phyloP scores from a whole-genome alignment of 441 rosid genomes.

The Codiaeum variegatum region DNA sequence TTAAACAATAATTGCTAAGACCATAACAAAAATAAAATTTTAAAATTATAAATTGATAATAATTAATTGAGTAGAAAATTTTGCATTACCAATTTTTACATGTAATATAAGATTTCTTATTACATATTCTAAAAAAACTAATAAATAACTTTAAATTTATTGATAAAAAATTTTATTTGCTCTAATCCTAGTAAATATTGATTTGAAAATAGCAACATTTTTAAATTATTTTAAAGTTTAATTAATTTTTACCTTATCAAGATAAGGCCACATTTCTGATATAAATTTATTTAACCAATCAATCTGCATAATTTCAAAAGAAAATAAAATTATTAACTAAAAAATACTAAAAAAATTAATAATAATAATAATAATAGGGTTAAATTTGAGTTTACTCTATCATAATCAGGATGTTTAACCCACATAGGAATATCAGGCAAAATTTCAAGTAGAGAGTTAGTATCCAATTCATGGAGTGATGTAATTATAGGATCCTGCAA shows the following conservation, averaged over 20 bases:
- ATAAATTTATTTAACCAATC: slow-evolving; percentile 61
- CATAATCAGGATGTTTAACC: slow-evolving; percentile 63
- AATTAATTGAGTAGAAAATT: no score
- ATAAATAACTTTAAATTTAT: no score
- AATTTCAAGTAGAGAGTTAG: slow-evolving; percentile 38
- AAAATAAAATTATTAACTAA: no score
- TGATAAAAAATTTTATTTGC: no score
- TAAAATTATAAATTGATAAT: no score
- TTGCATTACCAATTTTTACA: no score
- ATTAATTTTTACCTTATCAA: slow-evolving; percentile 40
- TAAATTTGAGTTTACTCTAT: slow-evolving; percentile 29
- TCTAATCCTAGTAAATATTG: no score
- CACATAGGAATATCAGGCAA: slow-evolving; percentile 56
- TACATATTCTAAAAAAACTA: no score
- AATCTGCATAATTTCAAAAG: slow-evolving; percentile 42
- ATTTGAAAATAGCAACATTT: slow-evolving; percentile 54
- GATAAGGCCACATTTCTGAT: slow-evolving; percentile 54
- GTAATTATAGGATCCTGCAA: slow-evolving; percentile 45
- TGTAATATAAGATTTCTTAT: no score
- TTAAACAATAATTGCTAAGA: no score
- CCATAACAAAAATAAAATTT: no score
- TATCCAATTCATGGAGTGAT: slow-evolving; percentile 43
- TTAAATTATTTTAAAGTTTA: neutral
- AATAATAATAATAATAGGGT: neutral
- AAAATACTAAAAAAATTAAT: neutral